Conservation (phyloP, 1,139 yeast species). For the Kodamaea plutei region DNA sequence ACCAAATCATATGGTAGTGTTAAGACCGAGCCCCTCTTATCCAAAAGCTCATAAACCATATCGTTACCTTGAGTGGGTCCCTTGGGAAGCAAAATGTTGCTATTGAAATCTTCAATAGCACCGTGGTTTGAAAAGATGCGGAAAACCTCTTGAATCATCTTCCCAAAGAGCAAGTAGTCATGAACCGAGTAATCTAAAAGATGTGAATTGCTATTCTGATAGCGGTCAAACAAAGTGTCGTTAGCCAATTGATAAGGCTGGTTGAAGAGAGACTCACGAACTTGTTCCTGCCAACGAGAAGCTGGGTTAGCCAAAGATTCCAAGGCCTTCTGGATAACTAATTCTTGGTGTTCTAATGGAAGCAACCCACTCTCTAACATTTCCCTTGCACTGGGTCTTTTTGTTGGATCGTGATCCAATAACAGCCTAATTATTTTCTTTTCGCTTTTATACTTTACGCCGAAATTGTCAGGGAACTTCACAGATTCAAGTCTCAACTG, state of each 20-base stretch:
- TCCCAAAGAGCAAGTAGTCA: constrained; percentile 43
- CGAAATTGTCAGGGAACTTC: constrained; percentile 65
- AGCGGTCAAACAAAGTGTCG: constrained; percentile 72
- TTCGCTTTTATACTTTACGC: constrained; percentile 50
- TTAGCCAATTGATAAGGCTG: constrained; percentile 81
- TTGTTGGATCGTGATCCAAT: constrained; percentile 71
- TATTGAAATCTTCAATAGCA: constrained; percentile 66
- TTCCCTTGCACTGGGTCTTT: constrained; percentile 73
- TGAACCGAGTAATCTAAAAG: constrained; percentile 19
- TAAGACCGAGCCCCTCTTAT: constrained; percentile 78
- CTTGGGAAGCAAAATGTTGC: constrained; percentile 65
- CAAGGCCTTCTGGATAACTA: constrained; percentile 81
- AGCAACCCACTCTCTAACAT: constrained; percentile 75
- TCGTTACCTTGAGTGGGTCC: constrained; percentile 65
- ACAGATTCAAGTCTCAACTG: constrained; percentile 55
- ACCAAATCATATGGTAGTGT: constrained; percentile 88
- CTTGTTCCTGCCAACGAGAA: constrained; percentile 93
- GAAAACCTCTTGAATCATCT: constrained; percentile 54
- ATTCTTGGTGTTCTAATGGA: constrained; percentile 88
- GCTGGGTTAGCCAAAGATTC: constrained; percentile 83
- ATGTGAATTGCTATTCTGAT: constrained; percentile 20
- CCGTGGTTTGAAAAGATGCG: constrained; percentile 75
- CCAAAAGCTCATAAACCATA: constrained; percentile 74
- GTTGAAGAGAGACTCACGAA: constrained; percentile 75
- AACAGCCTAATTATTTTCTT: constrained; percentile 60